Percentiles rank a stretch among this genome's conserved stretches.
phyloP scores from a whole-genome alignment of 371 early-diverging fungal genomes.

The Mortierella sp. region DNA sequence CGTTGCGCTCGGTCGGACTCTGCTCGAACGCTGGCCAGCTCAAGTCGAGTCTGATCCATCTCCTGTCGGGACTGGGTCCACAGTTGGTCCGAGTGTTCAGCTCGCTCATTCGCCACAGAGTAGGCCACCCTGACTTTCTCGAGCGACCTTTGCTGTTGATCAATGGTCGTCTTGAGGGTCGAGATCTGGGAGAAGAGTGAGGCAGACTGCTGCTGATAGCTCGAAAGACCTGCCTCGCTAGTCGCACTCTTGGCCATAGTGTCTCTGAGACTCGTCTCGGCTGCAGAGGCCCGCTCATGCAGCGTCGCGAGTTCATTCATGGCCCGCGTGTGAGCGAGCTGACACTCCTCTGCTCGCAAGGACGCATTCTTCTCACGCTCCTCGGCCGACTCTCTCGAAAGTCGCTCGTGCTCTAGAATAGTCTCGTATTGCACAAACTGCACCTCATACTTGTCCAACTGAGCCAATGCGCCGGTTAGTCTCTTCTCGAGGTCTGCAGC shows the following conservation, averaged over 20 bases:
- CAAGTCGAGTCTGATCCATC: constrained; percentile 35
- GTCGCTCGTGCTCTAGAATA: constrained; percentile 59
- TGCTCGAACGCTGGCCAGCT: constrained; percentile 27
- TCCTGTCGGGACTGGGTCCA: constrained; percentile 56
- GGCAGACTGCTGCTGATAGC: constrained; percentile 41
- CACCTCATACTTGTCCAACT: constrained; percentile 57
- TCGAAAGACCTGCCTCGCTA: constrained; percentile 51
- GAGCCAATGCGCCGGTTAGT: constrained; percentile 56
- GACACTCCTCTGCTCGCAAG: constrained; percentile 65
- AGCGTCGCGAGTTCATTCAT: constrained; percentile 59
- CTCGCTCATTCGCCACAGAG: constrained; percentile 54
- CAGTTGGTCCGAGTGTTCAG: constrained; percentile 53
- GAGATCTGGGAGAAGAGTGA: constrained; percentile 44
- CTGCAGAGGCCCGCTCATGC: constrained; percentile 60
- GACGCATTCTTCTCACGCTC: constrained; percentile 61
- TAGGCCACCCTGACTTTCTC: constrained; percentile 56
- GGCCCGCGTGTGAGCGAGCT: constrained; percentile 62
- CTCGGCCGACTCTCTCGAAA: constrained; percentile 58
- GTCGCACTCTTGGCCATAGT: constrained; percentile 49
- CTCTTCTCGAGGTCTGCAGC: constrained; percentile 63
- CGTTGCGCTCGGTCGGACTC: constrained; percentile 42
- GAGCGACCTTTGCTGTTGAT: constrained; percentile 55
- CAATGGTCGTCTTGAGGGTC: constrained; percentile 47
- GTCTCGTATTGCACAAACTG: constrained; percentile 62
- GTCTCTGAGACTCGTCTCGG: constrained; percentile 61